Base-by-base conservation (phyloP, 768 basidiomycete species). In the Scleroderma bovista region DNA sequence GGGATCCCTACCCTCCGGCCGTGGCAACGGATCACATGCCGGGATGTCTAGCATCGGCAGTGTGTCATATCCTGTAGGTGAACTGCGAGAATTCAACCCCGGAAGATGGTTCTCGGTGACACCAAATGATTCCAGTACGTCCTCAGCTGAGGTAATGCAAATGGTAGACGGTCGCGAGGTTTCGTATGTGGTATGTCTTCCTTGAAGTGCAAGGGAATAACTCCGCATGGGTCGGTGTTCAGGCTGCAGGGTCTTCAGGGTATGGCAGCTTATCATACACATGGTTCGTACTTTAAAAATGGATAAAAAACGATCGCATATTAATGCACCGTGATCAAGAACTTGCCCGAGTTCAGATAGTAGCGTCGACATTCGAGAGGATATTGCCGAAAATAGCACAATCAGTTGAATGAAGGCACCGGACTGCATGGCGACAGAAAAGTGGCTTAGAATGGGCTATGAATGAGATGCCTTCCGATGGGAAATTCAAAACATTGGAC, bases 331-430 rank as follows among this genome's bases (percentile, higher is more conserved):
- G 12, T 56, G 56, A n/a, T 65, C 57, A 5, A 79, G 57, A 36
- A 64, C 64, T 9, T 75, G 71, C 2, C 61, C 57, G 2, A 84
- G 53, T 52, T 81, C 79, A 33, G 63, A 57, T 20, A 73, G 60
- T 26, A 85, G 59, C 4, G 63, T 58, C 22, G 67, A 69, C 60
- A 87, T 64, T 50, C 88, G 75, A 3, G 84, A 84, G 39, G 76
- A 67, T 34, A 87, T 75, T 12, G 81, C 85, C 20, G 73, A 69
- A 37, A 90, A 71, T 5, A 79, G 69, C 41, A 92, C 60, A n/a
- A 83, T 65, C 15, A 87, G 61, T 53, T 85, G 84, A 12, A 86
- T 70, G 58, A 92, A 92, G 16, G 86, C 82, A 16, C 83, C 86
- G 1, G 79, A 76, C 60, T 84, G 85, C 73, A 91, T 77, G 31